A percentile compares a stretch with the other conserved stretches of the same genome.
Evolutionary conservation across 208 protist genomes (phyloP).

Genomic region (Spongospora subterranea): DNA sequence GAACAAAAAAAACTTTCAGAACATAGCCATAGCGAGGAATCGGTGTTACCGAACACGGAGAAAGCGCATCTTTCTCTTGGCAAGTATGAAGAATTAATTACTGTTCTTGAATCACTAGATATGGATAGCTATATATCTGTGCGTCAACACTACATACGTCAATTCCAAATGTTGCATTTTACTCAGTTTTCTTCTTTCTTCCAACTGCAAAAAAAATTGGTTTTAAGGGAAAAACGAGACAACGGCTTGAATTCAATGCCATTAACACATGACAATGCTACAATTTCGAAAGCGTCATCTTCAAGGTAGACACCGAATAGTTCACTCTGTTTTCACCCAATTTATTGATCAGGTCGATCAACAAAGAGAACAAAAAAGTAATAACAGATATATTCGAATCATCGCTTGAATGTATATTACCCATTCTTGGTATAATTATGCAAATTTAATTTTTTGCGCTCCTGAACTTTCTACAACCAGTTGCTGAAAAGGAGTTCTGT

Average conservation of each 20-base stretch:
- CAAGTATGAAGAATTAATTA: background rate
- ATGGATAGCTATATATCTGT: background rate
- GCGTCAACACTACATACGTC: background rate
- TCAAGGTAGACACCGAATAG: background rate
- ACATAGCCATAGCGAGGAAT: background rate
- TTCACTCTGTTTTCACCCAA: background rate
- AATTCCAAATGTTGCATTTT: background rate
- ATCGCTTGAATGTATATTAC: background rate
- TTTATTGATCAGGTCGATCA: background rate
- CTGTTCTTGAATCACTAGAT: conserved; percentile 16
- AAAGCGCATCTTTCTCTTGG: background rate
- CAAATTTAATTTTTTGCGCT: background rate
- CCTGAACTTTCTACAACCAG: background rate
- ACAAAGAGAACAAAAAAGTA: background rate
- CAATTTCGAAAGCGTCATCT: background rate
- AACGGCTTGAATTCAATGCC: background rate
- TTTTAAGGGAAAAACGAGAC: conserved; percentile 26
- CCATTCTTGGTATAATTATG: conserved; percentile 35
- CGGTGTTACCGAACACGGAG: background rate
- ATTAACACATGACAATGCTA: background rate
- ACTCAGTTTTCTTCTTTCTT: conserved; percentile 14
- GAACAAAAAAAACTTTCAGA: background rate
- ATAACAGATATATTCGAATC: background rate
- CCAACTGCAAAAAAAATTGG: conserved; percentile 34
- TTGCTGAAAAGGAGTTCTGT: conserved; percentile 30